Conservation (phyloP, 73 alveolate species). For the Paramecium caudatum region DNA sequence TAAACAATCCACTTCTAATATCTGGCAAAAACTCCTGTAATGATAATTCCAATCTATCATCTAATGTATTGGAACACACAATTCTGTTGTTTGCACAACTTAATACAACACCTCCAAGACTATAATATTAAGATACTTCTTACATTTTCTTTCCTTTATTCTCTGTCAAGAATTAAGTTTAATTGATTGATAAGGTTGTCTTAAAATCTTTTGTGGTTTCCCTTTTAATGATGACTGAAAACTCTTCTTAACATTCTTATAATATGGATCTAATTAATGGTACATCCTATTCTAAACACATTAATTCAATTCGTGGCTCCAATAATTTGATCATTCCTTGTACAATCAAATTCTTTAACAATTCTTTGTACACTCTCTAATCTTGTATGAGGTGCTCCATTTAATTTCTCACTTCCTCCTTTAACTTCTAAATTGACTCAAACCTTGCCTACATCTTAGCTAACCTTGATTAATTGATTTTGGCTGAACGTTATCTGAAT, state of each 20-base stretch:
- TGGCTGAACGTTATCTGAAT: conserved; percentile 83
- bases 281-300: conserved; percentile 82
- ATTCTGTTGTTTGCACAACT: conserved; percentile 84
- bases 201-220: conserved; percentile 78
- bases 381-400: conserved; percentile 72
- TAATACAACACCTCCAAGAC: conserved; percentile 87
- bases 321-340: conserved; percentile 86
- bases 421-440: conserved; percentile 80
- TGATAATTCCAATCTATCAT: conserved; percentile 84
- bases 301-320: conserved; percentile 85
- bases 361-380: conserved; percentile 82
- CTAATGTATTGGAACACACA: conserved; percentile 86
- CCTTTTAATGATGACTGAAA: conserved; percentile 81
- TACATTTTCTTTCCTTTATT: conserved; percentile 47
- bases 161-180: conserved; percentile 73
- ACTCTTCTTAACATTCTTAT: conserved; percentile 79
- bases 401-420: conserved; percentile 76
- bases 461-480: conserved; percentile 81
- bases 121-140: conserved; percentile 32
- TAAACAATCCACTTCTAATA: background rate
- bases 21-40: conserved; percentile 85
- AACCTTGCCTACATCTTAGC: conserved; percentile 85
- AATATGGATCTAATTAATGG: conserved; percentile 71
- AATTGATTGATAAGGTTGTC: conserved; percentile 77
- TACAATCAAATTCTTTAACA: conserved; percentile 85